Conservation (phyloP, 2,329 filamentous ascomycete genomes). For the Colletotrichum sp. region DNA sequence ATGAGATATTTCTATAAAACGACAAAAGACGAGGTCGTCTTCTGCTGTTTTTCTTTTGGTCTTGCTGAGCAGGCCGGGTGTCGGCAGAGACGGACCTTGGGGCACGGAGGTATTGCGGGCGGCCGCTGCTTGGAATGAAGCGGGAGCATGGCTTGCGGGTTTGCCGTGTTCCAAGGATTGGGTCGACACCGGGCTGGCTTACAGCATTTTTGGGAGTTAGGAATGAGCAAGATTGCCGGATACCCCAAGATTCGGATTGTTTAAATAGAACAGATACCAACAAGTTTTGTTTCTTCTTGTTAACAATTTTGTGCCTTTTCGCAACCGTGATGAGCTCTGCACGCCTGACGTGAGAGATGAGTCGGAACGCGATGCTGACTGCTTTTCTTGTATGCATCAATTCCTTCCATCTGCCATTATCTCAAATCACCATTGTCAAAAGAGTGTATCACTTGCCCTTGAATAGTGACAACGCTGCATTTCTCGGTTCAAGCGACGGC, state of each 20-base stretch:
- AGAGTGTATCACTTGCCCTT: neutral
- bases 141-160: neutral
- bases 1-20: neutral
- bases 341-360: neutral
- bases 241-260: neutral
- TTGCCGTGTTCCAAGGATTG: neutral
- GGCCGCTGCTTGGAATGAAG: neutral
- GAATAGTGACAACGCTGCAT: accelerated
- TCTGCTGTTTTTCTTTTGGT: neutral
- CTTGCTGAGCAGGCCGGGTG: neutral
- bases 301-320: neutral
- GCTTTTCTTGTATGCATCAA: neutral
- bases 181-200: neutral
- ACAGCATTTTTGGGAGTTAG: neutral
- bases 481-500: neutral
- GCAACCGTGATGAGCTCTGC: neutral
- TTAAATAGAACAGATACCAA: neutral
- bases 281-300: neutral
- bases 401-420: neutral
- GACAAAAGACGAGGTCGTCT: neutral
- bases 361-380: neutral
- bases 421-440: neutral
- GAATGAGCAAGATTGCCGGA: neutral
- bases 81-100: neutral
- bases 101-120: neutral